Conservation (phyloP, 257 asterid species). For the Fraxinus pennsylvanica region DNA sequence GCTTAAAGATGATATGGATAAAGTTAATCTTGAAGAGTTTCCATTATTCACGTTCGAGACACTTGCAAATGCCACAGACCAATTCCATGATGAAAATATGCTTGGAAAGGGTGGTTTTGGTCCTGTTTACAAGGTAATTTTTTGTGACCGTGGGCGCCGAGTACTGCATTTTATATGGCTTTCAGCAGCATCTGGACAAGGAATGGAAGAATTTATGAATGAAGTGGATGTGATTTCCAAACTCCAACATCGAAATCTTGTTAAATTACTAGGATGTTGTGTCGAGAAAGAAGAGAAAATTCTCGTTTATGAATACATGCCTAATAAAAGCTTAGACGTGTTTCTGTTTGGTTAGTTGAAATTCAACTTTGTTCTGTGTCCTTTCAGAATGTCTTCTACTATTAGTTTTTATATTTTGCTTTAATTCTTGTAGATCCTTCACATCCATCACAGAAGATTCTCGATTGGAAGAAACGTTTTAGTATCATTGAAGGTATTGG, state of each 20-base stretch:
- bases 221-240: constrained; percentile 45
- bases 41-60: constrained; percentile 35
- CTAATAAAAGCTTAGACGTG: constrained; percentile 38
- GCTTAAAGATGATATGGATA: constrained; percentile 19
- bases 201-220: no score
- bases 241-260: constrained; percentile 48
- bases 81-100: constrained; percentile 22
- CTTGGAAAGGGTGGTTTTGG: constrained; percentile 50
- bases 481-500: constrained; percentile 40
- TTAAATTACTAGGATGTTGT: constrained; percentile 41
- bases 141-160: neutral
- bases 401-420: neutral
- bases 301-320: constrained; percentile 43
- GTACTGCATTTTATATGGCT: neutral
- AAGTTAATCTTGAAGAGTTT: constrained; percentile 32
- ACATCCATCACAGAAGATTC: neutral
- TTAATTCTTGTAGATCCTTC: neutral
- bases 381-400: neutral
- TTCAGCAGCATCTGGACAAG: no score
- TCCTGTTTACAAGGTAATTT: constrained; percentile 39
- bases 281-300: constrained; percentile 42
- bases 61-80: constrained; percentile 38
- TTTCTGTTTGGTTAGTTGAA: constrained; percentile 39
- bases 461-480: constrained; percentile 41
- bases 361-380: neutral